Evolutionary conservation across 306 rosid species (phyloP).

Genomic region (Corylus heterophylla): DNA sequence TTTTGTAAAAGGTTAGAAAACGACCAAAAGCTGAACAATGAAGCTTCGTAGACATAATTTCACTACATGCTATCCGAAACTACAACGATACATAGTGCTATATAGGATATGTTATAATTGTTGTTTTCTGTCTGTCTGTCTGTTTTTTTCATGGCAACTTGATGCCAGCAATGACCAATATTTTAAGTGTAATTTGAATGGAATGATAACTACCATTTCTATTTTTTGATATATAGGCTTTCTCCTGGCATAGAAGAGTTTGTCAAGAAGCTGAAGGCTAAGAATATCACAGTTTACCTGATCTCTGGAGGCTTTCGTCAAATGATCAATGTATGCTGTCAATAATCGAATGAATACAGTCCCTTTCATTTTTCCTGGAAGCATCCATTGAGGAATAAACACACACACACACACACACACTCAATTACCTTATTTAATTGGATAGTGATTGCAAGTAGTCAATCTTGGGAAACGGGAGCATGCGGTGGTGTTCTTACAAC

Average conservation of each 20-base stretch:
- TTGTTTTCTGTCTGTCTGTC: background rate
- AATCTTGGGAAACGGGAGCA: background rate
- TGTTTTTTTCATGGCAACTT: background rate
- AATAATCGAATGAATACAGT: background rate
- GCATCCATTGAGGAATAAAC: background rate
- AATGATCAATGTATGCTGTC: slow-evolving; percentile 81
- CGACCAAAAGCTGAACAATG: background rate
- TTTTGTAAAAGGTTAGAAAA: background rate
- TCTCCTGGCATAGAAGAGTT: slow-evolving; percentile 84
- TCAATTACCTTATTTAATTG: background rate
- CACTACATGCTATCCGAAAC: background rate
- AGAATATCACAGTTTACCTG: slow-evolving; percentile 54
- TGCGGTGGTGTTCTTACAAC: background rate
- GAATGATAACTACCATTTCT: slow-evolving; percentile 5
- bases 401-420: background rate
- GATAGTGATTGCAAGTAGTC: background rate
- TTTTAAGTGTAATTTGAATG: background rate
- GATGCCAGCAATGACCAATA: background rate
- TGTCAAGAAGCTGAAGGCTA: slow-evolving; percentile 72
- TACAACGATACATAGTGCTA: background rate
- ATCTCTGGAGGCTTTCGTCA: slow-evolving; percentile 97
- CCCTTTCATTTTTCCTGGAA: background rate
- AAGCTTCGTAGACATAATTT: background rate
- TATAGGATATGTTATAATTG: background rate
- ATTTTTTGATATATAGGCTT: slow-evolving; percentile 54